A percentile compares a stretch with the other conserved stretches of the same genome.
phyloP scores from a whole-genome alignment of 225 moss, liverwort and hornwort species.

The Bryum argenteum region DNA sequence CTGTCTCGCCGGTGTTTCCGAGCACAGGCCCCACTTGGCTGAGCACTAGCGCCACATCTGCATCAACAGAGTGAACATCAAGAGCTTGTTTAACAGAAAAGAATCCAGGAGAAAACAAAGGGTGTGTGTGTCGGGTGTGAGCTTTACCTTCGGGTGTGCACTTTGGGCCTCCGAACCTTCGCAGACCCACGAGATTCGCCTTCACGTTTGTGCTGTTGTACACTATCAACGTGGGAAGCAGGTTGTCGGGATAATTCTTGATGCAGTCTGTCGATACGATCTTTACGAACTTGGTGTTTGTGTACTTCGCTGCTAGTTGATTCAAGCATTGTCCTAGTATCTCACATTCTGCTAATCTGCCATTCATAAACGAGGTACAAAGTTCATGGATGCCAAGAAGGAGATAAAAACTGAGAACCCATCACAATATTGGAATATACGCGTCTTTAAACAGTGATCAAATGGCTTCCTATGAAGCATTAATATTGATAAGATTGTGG shows the following conservation, averaged over 20 bases:
- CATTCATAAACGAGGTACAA: no score
- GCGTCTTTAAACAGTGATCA: no score
- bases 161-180: constrained; percentile 80
- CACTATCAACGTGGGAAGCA: constrained; percentile 88
- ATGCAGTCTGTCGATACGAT: constrained; percentile 98
- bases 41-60: constrained; percentile 92
- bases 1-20: constrained; percentile 62
- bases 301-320: constrained; percentile 82
- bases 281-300: constrained; percentile 97
- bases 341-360: constrained; percentile 80
- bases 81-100: no score
- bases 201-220: constrained; percentile 93
- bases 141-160: constrained; percentile 86
- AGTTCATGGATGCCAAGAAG: no score
- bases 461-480: no score
- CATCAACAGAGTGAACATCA: constrained; percentile 4
- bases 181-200: constrained; percentile 88
- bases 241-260: constrained; percentile 90
- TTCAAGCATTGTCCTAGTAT: constrained; percentile 81
- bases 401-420: no score
- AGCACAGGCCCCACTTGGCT: constrained; percentile 90
- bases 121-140: neutral
- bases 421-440: no score
- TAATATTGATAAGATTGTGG: no score
- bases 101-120: neutral